Conservation (phyloP, 1,284 basidiomycete species). For the Rhodotorula sp. region DNA sequence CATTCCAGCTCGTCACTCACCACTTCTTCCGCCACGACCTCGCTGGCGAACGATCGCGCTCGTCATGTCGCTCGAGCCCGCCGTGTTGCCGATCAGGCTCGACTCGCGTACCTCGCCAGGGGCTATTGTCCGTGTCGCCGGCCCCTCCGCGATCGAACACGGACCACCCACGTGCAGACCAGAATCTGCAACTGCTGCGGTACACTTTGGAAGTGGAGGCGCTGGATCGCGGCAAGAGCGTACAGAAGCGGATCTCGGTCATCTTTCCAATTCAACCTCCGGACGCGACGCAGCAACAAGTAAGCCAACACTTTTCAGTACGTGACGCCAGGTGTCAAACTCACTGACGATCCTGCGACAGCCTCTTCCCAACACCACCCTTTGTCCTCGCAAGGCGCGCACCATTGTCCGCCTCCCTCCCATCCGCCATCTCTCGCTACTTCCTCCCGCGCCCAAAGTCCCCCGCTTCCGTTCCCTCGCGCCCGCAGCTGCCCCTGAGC, state of each 20-base stretch:
- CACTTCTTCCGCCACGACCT: too few species aligned
- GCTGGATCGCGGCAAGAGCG: neutral
- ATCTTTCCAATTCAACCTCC: neutral
- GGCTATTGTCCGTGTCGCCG: neutral
- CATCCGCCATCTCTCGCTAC: neutral
- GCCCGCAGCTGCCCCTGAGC: neutral
- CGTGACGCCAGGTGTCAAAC: too few species aligned
- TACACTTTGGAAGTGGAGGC: conserved; percentile 13
- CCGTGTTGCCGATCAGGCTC: conserved; percentile 8
- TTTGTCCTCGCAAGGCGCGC: neutral
- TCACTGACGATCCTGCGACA: too few species aligned
- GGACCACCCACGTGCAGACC: too few species aligned
- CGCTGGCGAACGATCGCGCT: neutral
- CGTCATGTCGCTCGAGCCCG: conserved; percentile 1
- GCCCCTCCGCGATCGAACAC: neutral
- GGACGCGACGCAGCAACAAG: too few species aligned
- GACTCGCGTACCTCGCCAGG: conserved; percentile 7
- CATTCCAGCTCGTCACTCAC: neutral
- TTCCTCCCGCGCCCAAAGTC: neutral
- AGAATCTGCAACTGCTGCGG: neutral
- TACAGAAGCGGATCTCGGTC: conserved; percentile 14
- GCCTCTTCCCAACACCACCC: too few species aligned
- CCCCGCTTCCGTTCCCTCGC: neutral
- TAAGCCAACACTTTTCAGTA: too few species aligned
- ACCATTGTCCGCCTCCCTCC: neutral